These are phyloP conservation scores for Bassia scoparia DNA, from an alignment of 148 eudicot species.

Conservation along the genomic window DNA sequence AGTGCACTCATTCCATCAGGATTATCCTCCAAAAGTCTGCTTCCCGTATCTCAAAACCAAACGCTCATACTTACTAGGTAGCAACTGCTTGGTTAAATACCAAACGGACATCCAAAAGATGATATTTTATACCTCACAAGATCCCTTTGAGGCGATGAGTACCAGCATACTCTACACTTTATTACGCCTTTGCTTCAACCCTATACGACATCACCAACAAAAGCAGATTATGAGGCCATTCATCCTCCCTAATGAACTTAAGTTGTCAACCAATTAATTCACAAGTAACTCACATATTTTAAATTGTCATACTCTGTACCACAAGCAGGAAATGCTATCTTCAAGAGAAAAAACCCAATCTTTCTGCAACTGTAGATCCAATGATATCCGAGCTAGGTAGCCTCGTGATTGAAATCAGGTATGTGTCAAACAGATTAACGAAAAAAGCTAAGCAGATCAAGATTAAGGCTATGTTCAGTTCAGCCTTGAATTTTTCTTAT, in stretches of 20 bases:
- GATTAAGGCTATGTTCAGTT: no score
- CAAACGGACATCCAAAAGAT: background rate
- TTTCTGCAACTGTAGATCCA: conserved; percentile 60
- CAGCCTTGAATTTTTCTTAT: no score
- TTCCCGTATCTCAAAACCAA: conserved; percentile 69
- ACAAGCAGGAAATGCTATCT: conserved; percentile 54
- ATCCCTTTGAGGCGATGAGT: conserved; percentile 94
- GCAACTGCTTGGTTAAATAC: background rate
- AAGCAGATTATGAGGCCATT: no score
- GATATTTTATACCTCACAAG: conserved; percentile 54
- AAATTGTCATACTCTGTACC: conserved; percentile 68
- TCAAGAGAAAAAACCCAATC: conserved; percentile 58
- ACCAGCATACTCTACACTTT: conserved; percentile 87
- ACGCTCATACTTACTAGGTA: background rate
- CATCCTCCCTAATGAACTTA: conserved; percentile 9
- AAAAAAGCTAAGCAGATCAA: background rate
- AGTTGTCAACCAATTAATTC: background rate
- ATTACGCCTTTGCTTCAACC: conserved; percentile 94
- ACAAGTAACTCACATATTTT: conserved; percentile 53
- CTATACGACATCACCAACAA: conserved; percentile 43
- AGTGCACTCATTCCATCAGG: conserved; percentile 85
- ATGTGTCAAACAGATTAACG: background rate
- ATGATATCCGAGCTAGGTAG: conserved; percentile 64
- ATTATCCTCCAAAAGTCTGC: conserved; percentile 74
- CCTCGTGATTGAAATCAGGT: conserved; percentile 49